phyloP scores from a whole-genome alignment of 2,329 filamentous ascomycete species.

The Rasamsonia emersonii region DNA sequence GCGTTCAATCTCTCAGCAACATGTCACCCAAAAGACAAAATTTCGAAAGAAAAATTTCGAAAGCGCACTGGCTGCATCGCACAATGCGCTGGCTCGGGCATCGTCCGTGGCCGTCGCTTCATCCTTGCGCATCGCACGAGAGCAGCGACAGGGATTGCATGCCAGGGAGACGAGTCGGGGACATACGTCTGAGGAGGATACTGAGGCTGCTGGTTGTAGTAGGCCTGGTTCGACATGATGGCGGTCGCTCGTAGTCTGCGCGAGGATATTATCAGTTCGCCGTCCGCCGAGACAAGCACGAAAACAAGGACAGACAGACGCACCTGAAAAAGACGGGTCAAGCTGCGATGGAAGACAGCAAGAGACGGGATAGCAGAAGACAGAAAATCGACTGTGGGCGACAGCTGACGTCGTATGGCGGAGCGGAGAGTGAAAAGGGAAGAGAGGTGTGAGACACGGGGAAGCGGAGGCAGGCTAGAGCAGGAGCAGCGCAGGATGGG shows the following conservation, averaged over 20 bases:
- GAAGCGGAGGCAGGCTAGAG: conserved; percentile 1
- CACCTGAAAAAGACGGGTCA: background rate
- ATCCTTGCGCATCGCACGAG: background rate
- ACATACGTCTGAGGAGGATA: conserved; percentile 9
- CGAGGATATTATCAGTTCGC: background rate
- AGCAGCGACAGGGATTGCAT: conserved; percentile 2
- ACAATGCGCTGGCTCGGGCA: too few species aligned
- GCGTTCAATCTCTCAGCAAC: background rate
- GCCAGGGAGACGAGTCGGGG: conserved; percentile 11
- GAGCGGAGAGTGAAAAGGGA: conserved; percentile 9
- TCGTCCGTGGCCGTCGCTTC: background rate
- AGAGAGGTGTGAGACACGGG: conserved; percentile 10
- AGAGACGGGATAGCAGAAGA: too few species aligned
- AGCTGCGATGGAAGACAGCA: conserved; percentile 7
- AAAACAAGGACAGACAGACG: background rate
- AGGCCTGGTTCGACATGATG: conserved; percentile 35
- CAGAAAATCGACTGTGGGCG: too few species aligned
- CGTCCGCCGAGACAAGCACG: background rate
- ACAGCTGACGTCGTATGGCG: too few species aligned
- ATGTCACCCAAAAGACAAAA: background rate
- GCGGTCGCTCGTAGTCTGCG: conserved; percentile 1
- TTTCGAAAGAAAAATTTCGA: too few species aligned
- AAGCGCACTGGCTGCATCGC: too few species aligned
- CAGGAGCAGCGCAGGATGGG: background rate
- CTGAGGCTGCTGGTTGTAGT: conserved; percentile 24